These are phyloP conservation scores for Penicillium dipodomyicola DNA, from an alignment of 495 filamentous ascomycete species.

Conservation along the genomic window DNA sequence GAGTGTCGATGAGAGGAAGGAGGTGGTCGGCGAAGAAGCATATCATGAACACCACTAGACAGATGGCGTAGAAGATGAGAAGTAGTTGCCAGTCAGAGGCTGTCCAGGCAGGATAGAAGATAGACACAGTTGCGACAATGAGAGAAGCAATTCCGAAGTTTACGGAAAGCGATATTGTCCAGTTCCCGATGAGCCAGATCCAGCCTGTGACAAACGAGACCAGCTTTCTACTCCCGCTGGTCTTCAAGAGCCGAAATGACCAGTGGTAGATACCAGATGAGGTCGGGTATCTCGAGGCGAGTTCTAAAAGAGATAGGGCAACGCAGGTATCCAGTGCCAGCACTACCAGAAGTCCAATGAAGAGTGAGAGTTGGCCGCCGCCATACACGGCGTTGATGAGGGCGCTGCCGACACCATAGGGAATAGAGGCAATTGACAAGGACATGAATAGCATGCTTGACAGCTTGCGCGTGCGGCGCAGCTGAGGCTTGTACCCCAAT, in stretches of 20 bases:
- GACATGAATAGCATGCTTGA: conserved; percentile 22
- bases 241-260: conserved; percentile 28
- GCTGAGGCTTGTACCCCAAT: conserved; percentile 27
- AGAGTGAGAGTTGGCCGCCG: conserved; percentile 28
- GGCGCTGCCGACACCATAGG: conserved; percentile 39
- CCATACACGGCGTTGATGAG: conserved; percentile 33
- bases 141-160: conserved; percentile 58
- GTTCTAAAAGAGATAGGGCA: conserved; percentile 33
- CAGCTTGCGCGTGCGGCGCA: conserved; percentile 22
- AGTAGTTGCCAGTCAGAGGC: conserved; percentile 52
- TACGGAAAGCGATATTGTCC: conserved; percentile 60
- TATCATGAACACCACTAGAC: conserved; percentile 48
- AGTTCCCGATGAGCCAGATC: conserved; percentile 59
- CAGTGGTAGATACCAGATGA: conserved; percentile 41
- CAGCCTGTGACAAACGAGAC: conserved; percentile 59
- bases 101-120: conserved; percentile 51
- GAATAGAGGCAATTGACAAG: conserved; percentile 34
- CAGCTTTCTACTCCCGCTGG: conserved; percentile 20
- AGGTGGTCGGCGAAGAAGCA: conserved; percentile 50
- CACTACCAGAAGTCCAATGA: conserved; percentile 27
- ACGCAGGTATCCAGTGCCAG: conserved; percentile 24
- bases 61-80: conserved; percentile 51
- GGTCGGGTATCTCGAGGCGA: conserved; percentile 39
- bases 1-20: conserved; percentile 48
- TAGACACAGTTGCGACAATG: conserved; percentile 48